Percentiles rank a stretch among this genome's conserved stretches.
Evolutionary conservation across 2,329 filamentous ascomycete species (phyloP).

Genomic region (Trichothecium sympodiale): DNA sequence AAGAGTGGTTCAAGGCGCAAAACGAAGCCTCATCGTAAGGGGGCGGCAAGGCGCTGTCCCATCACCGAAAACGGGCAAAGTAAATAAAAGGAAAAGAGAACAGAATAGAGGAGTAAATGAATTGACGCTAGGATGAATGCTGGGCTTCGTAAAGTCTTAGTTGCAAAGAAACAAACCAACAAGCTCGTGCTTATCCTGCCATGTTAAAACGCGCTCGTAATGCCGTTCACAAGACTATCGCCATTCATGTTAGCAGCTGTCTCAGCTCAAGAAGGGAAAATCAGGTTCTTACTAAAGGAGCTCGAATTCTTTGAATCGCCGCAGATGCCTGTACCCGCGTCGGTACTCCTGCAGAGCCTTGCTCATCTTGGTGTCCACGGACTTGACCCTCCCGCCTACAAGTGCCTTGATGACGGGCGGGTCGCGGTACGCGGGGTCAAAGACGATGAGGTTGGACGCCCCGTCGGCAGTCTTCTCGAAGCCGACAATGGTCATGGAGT

Average conservation of each 20-base stretch:
- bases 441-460: conserved; percentile 62
- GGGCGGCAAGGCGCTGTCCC: too few species aligned
- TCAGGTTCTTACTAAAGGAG: conserved; percentile 50
- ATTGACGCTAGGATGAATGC: not conserved
- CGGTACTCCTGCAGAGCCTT: conserved; percentile 62
- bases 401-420: conserved; percentile 51
- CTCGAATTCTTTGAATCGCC: conserved; percentile 68
- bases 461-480: conserved; percentile 61
- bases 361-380: conserved; percentile 23
- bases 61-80: too few species aligned
- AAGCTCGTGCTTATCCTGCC: too few species aligned
- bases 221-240: too few species aligned
- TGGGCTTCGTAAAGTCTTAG: too few species aligned
- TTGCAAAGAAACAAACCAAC: too few species aligned
- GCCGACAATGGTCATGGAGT: conserved; percentile 84
- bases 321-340: conserved; percentile 55
- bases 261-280: too few species aligned
- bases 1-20: conserved; percentile 59
- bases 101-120: not conserved
- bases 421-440: conserved; percentile 76
- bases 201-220: too few species aligned
- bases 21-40: conserved; percentile 4
- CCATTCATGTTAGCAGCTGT: too few species aligned
- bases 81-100: too few species aligned
- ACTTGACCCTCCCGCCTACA: conserved; percentile 32